phyloP scores from a whole-genome alignment of 2,329 filamentous ascomycete species.

The Sporothrix dimorphospora region DNA sequence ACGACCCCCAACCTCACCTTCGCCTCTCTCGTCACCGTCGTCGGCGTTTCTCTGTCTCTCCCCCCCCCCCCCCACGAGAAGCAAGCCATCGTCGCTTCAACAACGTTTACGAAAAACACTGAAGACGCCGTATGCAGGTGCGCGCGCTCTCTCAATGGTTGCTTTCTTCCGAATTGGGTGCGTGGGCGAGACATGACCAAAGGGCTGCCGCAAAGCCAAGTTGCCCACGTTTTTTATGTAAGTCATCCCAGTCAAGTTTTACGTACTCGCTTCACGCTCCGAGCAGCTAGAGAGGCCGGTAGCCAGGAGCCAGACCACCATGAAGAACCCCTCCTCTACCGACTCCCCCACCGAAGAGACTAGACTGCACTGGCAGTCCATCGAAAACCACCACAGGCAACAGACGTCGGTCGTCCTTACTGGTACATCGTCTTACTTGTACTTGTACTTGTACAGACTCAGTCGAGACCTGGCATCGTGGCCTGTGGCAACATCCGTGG shows the following conservation, averaged over 20 bases:
- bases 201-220: not conserved
- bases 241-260: constrained; percentile 8
- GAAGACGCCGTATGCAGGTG: constrained; percentile 24
- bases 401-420: not conserved
- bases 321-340: too few relatives aligned
- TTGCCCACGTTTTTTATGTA: constrained; percentile 24
- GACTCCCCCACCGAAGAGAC: not conserved
- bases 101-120: not conserved
- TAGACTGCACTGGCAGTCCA: not conserved
- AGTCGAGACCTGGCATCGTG: not conserved
- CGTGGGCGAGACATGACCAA: not conserved
- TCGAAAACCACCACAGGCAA: not conserved
- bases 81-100: constrained; percentile 7
- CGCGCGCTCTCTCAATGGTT: not conserved
- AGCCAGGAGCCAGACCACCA: not conserved
- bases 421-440: too few relatives aligned
- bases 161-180: not conserved
- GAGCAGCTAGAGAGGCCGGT: not conserved
- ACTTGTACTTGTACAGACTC: not conserved
- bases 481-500: constrained; percentile 11
- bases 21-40: not conserved
- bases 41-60: not conserved
- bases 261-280: constrained; percentile 6
- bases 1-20: constrained; percentile 16
- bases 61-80: constrained; percentile 22